phyloP scores from a whole-genome alignment of 345 rosid genomes.

The Luvunga scandens region DNA sequence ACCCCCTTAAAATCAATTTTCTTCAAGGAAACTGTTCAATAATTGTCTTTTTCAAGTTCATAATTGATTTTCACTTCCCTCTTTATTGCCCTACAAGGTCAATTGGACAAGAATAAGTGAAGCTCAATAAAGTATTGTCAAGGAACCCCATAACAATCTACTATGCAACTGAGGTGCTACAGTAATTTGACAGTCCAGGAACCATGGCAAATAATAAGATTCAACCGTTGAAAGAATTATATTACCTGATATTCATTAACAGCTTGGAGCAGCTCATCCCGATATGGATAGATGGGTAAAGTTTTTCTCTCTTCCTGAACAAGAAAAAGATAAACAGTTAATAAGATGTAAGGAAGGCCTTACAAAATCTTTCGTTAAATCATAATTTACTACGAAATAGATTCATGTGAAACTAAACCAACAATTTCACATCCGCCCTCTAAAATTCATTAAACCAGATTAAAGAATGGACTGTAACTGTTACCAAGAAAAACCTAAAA shows the following conservation, averaged over 20 bases:
- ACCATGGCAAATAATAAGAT: not conserved
- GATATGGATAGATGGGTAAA: conserved; percentile 80
- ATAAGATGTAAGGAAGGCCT: not conserved
- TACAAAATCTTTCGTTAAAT: not conserved
- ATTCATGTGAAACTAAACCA: not conserved
- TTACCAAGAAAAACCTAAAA: not conserved
- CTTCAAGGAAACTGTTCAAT: not conserved
- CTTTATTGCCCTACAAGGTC: no score
- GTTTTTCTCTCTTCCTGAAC: conserved; percentile 80
- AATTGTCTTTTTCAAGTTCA: not conserved
- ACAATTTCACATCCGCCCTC: not conserved
- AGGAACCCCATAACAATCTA: not conserved
- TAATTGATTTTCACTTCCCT: not conserved
- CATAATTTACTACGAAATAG: not conserved
- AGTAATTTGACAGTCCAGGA: not conserved
- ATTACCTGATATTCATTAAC: conserved; percentile 72
- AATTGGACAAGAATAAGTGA: no score
- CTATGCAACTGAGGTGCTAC: not conserved
- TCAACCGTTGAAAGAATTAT: conserved; percentile 5
- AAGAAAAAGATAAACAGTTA: conserved; percentile 1
- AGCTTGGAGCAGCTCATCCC: conserved; percentile 80
- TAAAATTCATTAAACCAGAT: not conserved
- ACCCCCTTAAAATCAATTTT: not conserved
- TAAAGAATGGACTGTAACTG: not conserved
- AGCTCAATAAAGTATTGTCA: not conserved